Evolutionary conservation across 352 stramenopile genomes (phyloP), one percentile per base, ranked within the genome.

Genomic region (Globisporangium rhizosaccharum): DNA sequence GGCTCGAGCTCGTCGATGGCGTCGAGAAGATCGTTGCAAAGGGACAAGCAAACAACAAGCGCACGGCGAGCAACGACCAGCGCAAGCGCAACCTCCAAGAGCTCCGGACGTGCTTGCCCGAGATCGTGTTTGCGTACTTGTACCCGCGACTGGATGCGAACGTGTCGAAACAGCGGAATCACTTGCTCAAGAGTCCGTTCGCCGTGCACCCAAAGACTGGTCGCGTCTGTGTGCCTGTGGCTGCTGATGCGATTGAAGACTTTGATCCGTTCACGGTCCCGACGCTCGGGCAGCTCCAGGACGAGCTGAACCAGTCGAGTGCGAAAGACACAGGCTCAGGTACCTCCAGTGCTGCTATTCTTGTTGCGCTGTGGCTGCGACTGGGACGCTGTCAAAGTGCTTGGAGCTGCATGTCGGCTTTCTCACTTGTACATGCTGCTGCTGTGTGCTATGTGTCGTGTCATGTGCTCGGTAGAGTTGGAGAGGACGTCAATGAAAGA

Each of bases 121-220:
- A 98, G 75, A 97, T 98, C 48, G 95, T 99, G 42, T 94, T 99
- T 58, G 77, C 85, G 39, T 97, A 99, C 63, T 85, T 96, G 33
- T 99, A 99, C 72, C 97, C 97, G 15, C 86, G 97, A 41, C 71
- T 99, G 61, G 97, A 99, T 96, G 97, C 98, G 42, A 99, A 99
- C 73, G 97, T 99, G 53, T 99, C 96, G 61, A 99, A 99, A 72
- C 94, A 98, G 70, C 87, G 96, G 57, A 99, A 99, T 88, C 97
- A 99, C 85, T 98, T 99, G 81, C 83, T 99, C 42, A 99, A 99
- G 75, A 97, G 81, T 75, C 97, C 97, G 30, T 99, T 99, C 66
- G 97, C 94, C 28, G 94, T 99, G 25, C 97, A 99, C 71, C 97
- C 97, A 7, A 99, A 99, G 82, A 98, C 95, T 0, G 94, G 97